A percentile compares a stretch with the other conserved stretches of the same genome.
Conservation (phyloP, 2,329 filamentous ascomycete genomes). For the Botryotinia globosa region DNA sequence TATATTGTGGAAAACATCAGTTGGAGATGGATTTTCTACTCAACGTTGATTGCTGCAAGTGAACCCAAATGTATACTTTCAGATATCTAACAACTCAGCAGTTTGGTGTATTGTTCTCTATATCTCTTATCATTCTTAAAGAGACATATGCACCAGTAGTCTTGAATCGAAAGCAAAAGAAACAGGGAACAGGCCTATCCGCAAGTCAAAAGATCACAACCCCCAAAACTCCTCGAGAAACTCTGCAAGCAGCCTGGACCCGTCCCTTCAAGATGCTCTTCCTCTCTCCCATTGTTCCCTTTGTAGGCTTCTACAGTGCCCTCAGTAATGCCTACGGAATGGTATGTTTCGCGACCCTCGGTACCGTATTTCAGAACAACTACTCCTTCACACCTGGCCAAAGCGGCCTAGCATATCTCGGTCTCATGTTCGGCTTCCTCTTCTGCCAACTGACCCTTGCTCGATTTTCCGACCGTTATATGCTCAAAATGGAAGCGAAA, state of each 20-base stretch:
- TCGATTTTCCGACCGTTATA: conserved; percentile 2
- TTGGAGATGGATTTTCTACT: conserved; percentile 55
- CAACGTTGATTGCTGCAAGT: conserved; percentile 45
- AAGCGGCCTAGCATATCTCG: background rate
- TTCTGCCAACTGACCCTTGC: background rate
- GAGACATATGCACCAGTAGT: conserved; percentile 52
- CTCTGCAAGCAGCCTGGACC: background rate
- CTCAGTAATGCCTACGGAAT: conserved; percentile 3
- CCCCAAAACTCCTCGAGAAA: background rate
- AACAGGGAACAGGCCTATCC: background rate
- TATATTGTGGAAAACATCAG: conserved; percentile 47
- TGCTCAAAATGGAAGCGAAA: conserved; percentile 38
- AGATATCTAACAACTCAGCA: background rate
- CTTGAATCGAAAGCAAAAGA: conserved; percentile 43
- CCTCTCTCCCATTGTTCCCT: background rate
- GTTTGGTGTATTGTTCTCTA: conserved; percentile 28
- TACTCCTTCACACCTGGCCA: background rate
- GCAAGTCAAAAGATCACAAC: background rate
- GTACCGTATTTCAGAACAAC: background rate
- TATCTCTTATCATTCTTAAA: conserved; percentile 43
- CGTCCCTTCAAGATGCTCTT: background rate
- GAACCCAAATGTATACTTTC: conserved; percentile 37
- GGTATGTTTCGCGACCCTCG: background rate
- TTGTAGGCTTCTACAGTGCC: conserved; percentile 1
- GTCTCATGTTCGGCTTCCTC: background rate